Conservation (phyloP, 2,329 filamentous ascomycete genomes). For the Diplodia scrobiculata region DNA sequence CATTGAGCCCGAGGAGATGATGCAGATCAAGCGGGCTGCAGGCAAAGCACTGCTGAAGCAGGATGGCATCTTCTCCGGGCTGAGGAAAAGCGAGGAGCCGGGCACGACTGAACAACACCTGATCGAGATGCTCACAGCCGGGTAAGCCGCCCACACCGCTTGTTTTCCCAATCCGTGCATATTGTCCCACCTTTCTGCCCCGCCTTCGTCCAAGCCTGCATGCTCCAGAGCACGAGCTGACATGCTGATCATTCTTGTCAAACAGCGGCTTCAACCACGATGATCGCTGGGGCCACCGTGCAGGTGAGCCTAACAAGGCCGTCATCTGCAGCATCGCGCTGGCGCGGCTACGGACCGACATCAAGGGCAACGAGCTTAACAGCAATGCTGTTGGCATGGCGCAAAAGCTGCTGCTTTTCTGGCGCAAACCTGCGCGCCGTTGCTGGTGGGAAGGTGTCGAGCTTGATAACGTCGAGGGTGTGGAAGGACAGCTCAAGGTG, state of each 20-base stretch:
- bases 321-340: constrained; percentile 96
- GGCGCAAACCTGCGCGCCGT: constrained; percentile 91
- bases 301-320: constrained; percentile 97
- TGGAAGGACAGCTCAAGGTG: constrained; percentile 90
- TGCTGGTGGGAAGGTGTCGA: constrained; percentile 99
- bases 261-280: constrained; percentile 91
- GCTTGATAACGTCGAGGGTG: constrained; percentile 82
- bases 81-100: constrained; percentile 92
- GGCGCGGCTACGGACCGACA: constrained; percentile 88
- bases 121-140: constrained; percentile 98
- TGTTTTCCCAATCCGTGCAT: constrained; percentile 1
- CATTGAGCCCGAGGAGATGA: constrained; percentile 87
- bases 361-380: constrained; percentile 74
- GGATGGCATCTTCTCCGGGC: constrained; percentile 91
- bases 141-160: constrained; percentile 61
- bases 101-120: constrained; percentile 97
- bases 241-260: constrained; percentile 2
- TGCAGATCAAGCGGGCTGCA: constrained; percentile 90
- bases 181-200: constrained; percentile 21
- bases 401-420: constrained; percentile 95
- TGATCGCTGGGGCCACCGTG: constrained; percentile 92
- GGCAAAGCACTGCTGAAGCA: constrained; percentile 84
- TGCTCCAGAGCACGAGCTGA: constrained; percentile 30
- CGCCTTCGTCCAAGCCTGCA: constrained; percentile 1
- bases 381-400: constrained; percentile 90